These are phyloP conservation scores for Gossypium rotundifolium DNA, from an alignment of 345 rosid species.

Conservation along the genomic window DNA sequence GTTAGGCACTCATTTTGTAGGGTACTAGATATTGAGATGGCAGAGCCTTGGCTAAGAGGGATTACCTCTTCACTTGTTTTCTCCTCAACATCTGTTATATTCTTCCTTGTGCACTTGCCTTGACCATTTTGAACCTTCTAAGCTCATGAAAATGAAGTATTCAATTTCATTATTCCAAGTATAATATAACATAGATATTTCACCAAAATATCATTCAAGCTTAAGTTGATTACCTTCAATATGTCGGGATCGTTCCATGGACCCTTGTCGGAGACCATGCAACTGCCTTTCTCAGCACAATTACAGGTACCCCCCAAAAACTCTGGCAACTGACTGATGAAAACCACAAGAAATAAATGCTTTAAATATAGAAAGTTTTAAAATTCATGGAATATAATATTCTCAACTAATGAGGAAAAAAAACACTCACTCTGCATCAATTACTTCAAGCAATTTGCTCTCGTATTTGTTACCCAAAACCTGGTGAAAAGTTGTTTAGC, in stretches of 20 bases:
- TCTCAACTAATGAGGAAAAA: too few species aligned
- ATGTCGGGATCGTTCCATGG: slow-evolving; percentile 88
- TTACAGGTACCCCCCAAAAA: slow-evolving; percentile 85
- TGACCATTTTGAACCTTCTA: slow-evolving; percentile 77
- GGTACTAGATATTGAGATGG: background rate
- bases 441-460: slow-evolving; percentile 85
- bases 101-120: slow-evolving; percentile 43
- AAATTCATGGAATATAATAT: background rate
- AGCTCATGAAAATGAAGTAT: background rate
- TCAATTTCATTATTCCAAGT: background rate
- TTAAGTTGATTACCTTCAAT: slow-evolving; percentile 39
- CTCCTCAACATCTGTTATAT: slow-evolving; percentile 46
- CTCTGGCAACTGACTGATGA: slow-evolving; percentile 75
- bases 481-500: slow-evolving; percentile 33
- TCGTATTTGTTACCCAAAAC: slow-evolving; percentile 87
- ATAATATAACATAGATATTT: background rate
- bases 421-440: slow-evolving; percentile 52
- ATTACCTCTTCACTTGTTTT: slow-evolving; percentile 27
- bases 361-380: background rate
- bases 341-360: background rate
- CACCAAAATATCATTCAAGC: background rate
- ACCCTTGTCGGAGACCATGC: slow-evolving; percentile 92
- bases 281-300: slow-evolving; percentile 81
- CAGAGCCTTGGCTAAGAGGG: background rate
- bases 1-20: background rate